Base-by-base conservation (phyloP, 208 protist genomes). In the Acanthamoeba sp. region DNA sequence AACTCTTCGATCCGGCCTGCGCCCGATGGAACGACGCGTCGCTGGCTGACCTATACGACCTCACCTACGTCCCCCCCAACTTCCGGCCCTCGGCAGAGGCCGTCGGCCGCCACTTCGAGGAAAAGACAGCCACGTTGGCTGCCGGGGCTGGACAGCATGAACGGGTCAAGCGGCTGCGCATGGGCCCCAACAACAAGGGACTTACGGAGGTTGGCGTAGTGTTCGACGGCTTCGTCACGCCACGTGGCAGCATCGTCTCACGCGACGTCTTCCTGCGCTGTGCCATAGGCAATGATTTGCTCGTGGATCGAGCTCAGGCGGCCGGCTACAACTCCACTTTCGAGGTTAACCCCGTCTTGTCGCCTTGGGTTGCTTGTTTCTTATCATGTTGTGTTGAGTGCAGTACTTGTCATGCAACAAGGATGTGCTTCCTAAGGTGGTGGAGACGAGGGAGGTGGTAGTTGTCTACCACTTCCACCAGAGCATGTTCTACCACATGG, bases 401-500 rank as follows among this genome's bases (percentile, higher is more conserved):
- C 20, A 82, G 71, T 82, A 82, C 29, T 48, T 82, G 38, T 1
- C 24, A 38, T 82, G 71, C 36, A 82, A 82, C 36, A 40, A 82
- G 32, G n/a, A n/a, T n/a, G 22, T 48, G 71, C 22, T 82, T 29
- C 71, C 34, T 12, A 48, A 82, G 71, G 7, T 82, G 71, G 24
- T 50, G 38, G 20, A 50, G 38, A 24, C 50, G 71, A 18, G 40
- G 1, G 71, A 82, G 38, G 38, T 82, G 71, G 71, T 20, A 38
- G 34, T 50, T 5, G 27, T 82, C 71, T 82, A 50, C 71, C 40
- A 82, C 24, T 12, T 48, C 24, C 71, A 82, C 32, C 71, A 50
- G 14, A 0, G 29, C 3, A 82, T 82, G 71, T 82, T 82, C 71
- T 82, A 82, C 71, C 71, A 82, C 71, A 24, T 50, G 38, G 71